Conservation (phyloP, 176 grass and related monocot genomes). For the Dendrocalamus sinicus region DNA sequence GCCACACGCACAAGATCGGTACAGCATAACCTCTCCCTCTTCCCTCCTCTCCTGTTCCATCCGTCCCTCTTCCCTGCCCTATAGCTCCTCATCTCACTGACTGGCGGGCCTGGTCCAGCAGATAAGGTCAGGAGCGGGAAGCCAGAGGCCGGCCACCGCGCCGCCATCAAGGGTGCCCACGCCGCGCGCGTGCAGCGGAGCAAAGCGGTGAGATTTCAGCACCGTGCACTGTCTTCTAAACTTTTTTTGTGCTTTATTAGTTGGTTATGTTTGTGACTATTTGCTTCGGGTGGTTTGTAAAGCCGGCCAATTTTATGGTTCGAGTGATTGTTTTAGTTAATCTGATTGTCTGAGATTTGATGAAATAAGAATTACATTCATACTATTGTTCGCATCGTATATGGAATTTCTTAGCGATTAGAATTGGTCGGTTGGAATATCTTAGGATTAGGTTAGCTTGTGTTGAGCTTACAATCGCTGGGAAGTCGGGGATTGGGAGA, state of each 20-base stretch:
- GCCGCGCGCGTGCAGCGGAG: constrained; percentile 76
- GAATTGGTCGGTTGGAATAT: not conserved
- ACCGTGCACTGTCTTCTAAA: not conserved
- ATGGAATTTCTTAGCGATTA: not conserved
- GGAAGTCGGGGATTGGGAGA: not conserved
- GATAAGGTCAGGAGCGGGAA: constrained; percentile 68
- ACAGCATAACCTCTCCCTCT: not conserved
- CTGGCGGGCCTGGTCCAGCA: constrained; percentile 30
- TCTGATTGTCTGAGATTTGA: not conserved
- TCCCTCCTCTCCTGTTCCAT: not conserved
- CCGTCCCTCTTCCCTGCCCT: not conserved
- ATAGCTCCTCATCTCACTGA: not conserved
- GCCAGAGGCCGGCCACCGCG: constrained; percentile 49
- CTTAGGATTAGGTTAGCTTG: not conserved
- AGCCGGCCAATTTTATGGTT: not conserved
- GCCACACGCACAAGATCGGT: constrained; percentile 71
- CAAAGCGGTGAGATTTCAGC: constrained; percentile 63
- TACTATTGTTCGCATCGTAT: not conserved
- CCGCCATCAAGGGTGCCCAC: constrained; percentile 66
- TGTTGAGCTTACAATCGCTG: not conserved
- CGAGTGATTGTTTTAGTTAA: not conserved
- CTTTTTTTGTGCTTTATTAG: not conserved
- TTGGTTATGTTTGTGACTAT: not conserved
- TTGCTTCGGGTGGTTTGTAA: not conserved
- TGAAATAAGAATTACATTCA: no score